These are phyloP conservation scores for Trichopus zeylanicus DNA, from an alignment of 116 monocot species.

Conservation along the genomic window DNA sequence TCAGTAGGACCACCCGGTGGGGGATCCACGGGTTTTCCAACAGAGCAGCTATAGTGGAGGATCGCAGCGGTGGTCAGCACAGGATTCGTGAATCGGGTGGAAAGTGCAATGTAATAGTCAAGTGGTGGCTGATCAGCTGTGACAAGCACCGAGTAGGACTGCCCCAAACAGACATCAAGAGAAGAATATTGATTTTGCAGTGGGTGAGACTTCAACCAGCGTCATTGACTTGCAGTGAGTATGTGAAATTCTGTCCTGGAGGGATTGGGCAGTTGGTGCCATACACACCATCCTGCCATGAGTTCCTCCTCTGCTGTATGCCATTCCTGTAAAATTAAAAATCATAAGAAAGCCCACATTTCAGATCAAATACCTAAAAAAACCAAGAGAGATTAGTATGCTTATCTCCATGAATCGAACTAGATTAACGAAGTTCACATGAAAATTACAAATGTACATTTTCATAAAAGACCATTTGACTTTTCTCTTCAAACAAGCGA, in stretches of 20 bases:
- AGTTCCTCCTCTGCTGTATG: conserved; percentile 69
- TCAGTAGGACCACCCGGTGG: conserved; percentile 63
- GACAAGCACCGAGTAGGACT: conserved; percentile 58
- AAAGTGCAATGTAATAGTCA: conserved; percentile 55
- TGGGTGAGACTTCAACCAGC: conserved; percentile 71
- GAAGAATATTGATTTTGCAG: conserved; percentile 49
- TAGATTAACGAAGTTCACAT: too few species aligned
- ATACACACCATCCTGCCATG: conserved; percentile 84
- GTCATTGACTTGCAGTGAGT: conserved; percentile 65
- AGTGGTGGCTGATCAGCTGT: conserved; percentile 57
- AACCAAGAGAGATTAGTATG: too few species aligned
- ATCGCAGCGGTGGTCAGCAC: conserved; percentile 48
- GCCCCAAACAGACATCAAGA: conserved; percentile 64
- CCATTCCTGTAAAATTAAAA: conserved; percentile 50
- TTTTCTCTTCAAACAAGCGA: too few species aligned
- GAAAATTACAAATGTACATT: too few species aligned
- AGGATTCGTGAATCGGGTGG: conserved; percentile 46
- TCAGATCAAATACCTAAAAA: too few species aligned
- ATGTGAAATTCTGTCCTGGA: conserved; percentile 70
- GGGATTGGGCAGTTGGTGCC: conserved; percentile 88
- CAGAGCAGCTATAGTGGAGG: conserved; percentile 60
- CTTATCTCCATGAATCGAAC: too few species aligned
- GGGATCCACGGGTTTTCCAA: conserved; percentile 16
- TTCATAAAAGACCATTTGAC: too few species aligned
- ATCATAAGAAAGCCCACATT: too few species aligned